A percentile compares a stretch with the other conserved stretches of the same genome.
phyloP scores from a whole-genome alignment of 2,329 filamentous ascomycete species.

The Fonsecaea multimorphosa region DNA sequence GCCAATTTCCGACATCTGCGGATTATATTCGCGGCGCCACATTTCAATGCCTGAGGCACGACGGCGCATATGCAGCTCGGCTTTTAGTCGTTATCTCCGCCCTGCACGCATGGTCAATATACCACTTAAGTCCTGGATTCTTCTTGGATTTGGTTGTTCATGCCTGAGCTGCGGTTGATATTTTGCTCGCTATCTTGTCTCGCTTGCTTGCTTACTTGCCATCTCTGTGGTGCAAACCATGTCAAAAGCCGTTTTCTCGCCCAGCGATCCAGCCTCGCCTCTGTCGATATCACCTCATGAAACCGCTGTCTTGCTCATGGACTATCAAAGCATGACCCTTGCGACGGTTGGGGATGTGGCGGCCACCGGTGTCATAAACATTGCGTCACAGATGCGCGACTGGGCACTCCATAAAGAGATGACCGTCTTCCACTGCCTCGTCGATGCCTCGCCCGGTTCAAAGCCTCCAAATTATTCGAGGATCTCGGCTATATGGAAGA shows the following conservation, averaged over 20 bases:
- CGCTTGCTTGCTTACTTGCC: neutral
- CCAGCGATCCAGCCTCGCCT: conserved; percentile 33
- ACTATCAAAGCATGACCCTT: conserved; percentile 43
- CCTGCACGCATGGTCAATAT: neutral
- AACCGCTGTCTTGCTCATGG: conserved; percentile 44
- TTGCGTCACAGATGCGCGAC: conserved; percentile 37
- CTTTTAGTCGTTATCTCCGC: neutral
- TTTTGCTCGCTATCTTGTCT: neutral
- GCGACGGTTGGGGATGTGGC: conserved; percentile 29
- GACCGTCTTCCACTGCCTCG: conserved; percentile 41
- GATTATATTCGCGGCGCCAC: neutral
- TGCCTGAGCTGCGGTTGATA: neutral
- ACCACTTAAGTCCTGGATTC: neutral
- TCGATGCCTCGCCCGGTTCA: conserved; percentile 36
- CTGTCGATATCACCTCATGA: conserved; percentile 39
- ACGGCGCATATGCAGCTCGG: conserved; percentile 1
- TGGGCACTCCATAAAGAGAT: conserved; percentile 44
- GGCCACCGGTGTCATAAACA: conserved; percentile 29
- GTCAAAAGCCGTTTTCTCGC: conserved; percentile 17
- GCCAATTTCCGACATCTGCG: neutral
- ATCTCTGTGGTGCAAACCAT: neutral
- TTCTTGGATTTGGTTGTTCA: neutral
- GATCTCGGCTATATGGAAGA: conserved; percentile 25
- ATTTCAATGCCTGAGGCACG: neutral
- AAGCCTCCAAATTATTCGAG: conserved; percentile 40